A percentile compares a stretch with the other conserved stretches of the same genome.
These are phyloP conservation scores for Fomitopsis betulina DNA, from an alignment of 1,284 basidiomycete species.

Conservation along the genomic window DNA sequence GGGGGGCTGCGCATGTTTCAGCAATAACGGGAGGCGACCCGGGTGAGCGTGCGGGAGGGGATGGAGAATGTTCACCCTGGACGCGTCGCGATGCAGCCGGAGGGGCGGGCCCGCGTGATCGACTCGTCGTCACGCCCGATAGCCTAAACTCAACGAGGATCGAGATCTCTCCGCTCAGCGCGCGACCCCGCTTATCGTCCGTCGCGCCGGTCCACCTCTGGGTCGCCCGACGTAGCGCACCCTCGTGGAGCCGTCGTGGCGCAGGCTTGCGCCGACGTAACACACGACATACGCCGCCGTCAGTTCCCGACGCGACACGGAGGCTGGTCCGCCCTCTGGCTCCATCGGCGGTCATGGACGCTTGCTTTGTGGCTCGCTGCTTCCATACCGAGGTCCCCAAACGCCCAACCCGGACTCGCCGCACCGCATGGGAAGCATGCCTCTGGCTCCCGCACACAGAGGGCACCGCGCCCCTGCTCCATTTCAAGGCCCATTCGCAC, in stretches of 20 bases:
- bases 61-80: neutral
- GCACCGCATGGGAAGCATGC: neutral
- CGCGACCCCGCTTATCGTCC: conserved; percentile 1
- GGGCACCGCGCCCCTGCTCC: neutral
- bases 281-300: neutral
- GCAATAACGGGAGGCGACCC: neutral
- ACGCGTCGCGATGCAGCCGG: neutral
- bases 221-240: neutral
- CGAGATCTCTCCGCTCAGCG: neutral
- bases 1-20: neutral
- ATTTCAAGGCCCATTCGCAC: neutral
- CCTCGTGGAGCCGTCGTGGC: neutral
- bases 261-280: no score
- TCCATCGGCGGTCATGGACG: no score
- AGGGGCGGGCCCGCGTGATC: conserved; percentile 1
- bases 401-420: neutral
- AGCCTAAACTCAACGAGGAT: neutral
- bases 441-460: neutral
- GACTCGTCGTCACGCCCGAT: neutral
- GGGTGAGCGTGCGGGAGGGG: neutral
- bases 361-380: neutral
- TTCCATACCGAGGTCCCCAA: neutral
- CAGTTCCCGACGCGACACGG: neutral
- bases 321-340: no score
- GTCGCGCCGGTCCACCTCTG: neutral